Percentiles rank a stretch among this genome's conserved stretches.
Conservation (phyloP, 2,329 filamentous ascomycete genomes). For the Colletotrichum sublineola region DNA sequence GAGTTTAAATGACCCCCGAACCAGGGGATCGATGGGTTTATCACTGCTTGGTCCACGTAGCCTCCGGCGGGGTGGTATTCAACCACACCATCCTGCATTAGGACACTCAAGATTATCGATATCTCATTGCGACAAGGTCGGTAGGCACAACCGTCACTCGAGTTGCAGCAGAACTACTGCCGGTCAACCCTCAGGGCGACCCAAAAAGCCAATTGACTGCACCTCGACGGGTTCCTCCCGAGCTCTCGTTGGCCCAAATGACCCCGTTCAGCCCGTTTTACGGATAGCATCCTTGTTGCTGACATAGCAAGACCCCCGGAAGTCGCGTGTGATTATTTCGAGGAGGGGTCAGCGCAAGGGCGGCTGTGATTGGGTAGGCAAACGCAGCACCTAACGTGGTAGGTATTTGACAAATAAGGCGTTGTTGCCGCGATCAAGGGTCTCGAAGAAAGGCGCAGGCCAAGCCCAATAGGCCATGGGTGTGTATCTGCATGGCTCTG, state of each 20-base stretch:
- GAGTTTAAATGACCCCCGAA: neutral
- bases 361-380: constrained; percentile 12
- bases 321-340: neutral
- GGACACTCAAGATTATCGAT: constrained; percentile 7
- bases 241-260: constrained; percentile 22
- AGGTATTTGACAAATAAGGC: constrained; percentile 22
- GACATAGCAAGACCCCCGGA: constrained; percentile 16
- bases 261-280: neutral
- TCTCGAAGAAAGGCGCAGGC: constrained; percentile 3
- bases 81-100: constrained; percentile 3
- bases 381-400: neutral
- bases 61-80: constrained; percentile 15
- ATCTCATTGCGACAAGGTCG: constrained; percentile 6
- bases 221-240: neutral
- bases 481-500: constrained; percentile 8
- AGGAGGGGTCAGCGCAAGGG: neutral
- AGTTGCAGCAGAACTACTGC: constrained; percentile 22
- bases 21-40: constrained; percentile 29
- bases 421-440: constrained; percentile 9
- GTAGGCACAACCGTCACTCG: constrained; percentile 7
- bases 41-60: constrained; percentile 17
- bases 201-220: constrained; percentile 6
- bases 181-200: constrained; percentile 9
- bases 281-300: constrained; percentile 7
- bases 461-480: constrained; percentile 9